Percentiles rank a stretch among this genome's conserved stretches.
Conservation (phyloP, 106 monocot genomes). For the Alisma plantagoaquatica region DNA sequence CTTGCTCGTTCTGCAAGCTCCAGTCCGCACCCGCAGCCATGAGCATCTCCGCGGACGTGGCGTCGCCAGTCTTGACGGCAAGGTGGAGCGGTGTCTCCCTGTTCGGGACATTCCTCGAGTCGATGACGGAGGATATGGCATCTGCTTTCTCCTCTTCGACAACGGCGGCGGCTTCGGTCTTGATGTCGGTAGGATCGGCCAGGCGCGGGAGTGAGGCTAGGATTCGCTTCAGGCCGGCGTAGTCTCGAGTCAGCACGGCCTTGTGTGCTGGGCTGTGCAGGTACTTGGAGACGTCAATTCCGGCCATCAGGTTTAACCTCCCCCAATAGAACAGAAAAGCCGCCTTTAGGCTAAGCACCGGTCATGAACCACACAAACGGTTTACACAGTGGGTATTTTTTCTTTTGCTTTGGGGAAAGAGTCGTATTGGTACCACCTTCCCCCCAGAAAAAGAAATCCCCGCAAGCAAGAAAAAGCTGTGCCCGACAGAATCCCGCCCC, state of each 20-base stretch:
- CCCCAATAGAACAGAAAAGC: too few relatives aligned
- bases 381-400: too few relatives aligned
- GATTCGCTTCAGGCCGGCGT: conserved; percentile 28
- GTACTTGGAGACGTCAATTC: conserved; percentile 38
- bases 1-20: conserved; percentile 86
- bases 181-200: conserved; percentile 36
- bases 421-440: too few relatives aligned
- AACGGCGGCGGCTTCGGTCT: conserved; percentile 54
- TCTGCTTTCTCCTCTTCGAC: conserved; percentile 61
- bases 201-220: conserved; percentile 45
- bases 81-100: conserved; percentile 78
- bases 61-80: conserved; percentile 49
- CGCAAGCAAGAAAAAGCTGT: too few relatives aligned
- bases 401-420: too few relatives aligned
- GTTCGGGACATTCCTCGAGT: conserved; percentile 60
- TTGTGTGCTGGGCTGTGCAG: conserved; percentile 67
- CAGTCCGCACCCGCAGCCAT: conserved; percentile 83
- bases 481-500: too few relatives aligned
- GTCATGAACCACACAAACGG: too few relatives aligned
- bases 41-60: conserved; percentile 52
- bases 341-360: too few relatives aligned
- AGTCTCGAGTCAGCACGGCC: conserved; percentile 46
- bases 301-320: conserved; percentile 2
- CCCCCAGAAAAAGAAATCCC: too few relatives aligned
- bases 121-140: conserved; percentile 46